A percentile compares a stretch with the other conserved stretches of the same genome.
These are phyloP conservation scores for Quercus robur DNA, from an alignment of 306 rosid species.

Conservation along the genomic window DNA sequence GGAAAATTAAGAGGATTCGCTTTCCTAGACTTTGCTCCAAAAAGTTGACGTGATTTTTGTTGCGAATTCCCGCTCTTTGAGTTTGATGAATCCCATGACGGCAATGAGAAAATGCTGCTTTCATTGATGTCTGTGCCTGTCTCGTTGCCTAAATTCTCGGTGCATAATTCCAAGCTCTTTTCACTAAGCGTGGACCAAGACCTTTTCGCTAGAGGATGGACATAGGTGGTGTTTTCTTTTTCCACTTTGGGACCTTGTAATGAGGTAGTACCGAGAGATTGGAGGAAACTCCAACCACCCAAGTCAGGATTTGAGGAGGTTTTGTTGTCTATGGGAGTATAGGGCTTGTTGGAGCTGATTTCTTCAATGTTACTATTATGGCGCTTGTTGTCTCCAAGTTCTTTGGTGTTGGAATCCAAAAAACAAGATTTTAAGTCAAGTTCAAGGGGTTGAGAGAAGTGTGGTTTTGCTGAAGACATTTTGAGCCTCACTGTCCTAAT, in stretches of 20 bases:
- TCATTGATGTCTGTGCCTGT: conserved; percentile 68
- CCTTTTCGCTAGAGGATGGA: conserved; percentile 55
- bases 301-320: conserved; percentile 3
- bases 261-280: conserved; percentile 37
- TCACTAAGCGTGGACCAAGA: conserved; percentile 43
- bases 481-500: conserved; percentile 47
- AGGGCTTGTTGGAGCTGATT: conserved; percentile 5
- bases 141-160: conserved; percentile 83
- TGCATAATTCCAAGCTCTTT: conserved; percentile 69
- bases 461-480: conserved; percentile 39
- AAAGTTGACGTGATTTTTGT: conserved; percentile 19
- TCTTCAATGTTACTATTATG: conserved; percentile 3
- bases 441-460: conserved; percentile 37
- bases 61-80: conserved; percentile 15
- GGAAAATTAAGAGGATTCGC: conserved; percentile 49
- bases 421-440: conserved; percentile 38
- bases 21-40: conserved; percentile 29
- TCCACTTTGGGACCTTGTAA: conserved; percentile 7
- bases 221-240: conserved; percentile 31
- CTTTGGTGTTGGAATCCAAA: conserved; percentile 30
- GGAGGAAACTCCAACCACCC: conserved; percentile 61
- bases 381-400: conserved; percentile 14
- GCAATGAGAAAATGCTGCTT: conserved; percentile 34
- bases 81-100: background rate
- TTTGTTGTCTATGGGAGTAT: background rate